A percentile compares a stretch with the other conserved stretches of the same genome.
phyloP scores from a whole-genome alignment of 352 stramenopile genomes.

The Aphanomyces invadans region DNA sequence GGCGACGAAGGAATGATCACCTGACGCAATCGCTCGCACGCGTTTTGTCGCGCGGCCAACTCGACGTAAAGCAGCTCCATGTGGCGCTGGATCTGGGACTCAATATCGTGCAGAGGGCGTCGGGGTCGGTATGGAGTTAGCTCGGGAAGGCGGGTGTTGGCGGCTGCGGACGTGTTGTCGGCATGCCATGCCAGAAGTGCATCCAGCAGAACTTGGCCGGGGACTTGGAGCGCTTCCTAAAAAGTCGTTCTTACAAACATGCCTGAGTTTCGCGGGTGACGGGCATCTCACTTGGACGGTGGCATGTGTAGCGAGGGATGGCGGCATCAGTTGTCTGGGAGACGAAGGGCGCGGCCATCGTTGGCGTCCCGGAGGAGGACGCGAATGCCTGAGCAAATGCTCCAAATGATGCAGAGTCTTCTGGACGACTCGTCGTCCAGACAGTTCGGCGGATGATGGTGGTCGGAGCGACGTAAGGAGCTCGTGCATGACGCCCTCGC shows the following conservation, averaged over 20 bases:
- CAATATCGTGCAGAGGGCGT: background rate
- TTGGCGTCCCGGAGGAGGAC: no score
- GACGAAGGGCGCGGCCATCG: no score
- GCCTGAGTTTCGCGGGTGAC: no score
- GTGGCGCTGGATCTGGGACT: background rate
- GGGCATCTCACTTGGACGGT: no score
- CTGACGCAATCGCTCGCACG: background rate
- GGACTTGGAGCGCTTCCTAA: no score
- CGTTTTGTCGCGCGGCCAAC: background rate
- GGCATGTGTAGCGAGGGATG: no score
- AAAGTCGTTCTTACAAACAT: no score
- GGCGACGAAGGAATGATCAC: background rate
- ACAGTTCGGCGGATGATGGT: background rate
- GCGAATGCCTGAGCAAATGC: background rate
- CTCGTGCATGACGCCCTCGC: background rate
- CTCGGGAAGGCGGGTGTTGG: background rate
- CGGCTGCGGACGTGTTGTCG: background rate
- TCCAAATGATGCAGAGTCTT: background rate
- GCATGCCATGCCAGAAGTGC: background rate
- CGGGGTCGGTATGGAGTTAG: background rate
- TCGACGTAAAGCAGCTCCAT: background rate
- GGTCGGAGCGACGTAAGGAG: background rate
- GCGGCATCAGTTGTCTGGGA: no score
- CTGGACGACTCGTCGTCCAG: background rate
- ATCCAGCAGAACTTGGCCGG: background rate